These are phyloP conservation scores for Microdochium nivale DNA, from an alignment of 2,329 filamentous ascomycete species.

Conservation along the genomic window DNA sequence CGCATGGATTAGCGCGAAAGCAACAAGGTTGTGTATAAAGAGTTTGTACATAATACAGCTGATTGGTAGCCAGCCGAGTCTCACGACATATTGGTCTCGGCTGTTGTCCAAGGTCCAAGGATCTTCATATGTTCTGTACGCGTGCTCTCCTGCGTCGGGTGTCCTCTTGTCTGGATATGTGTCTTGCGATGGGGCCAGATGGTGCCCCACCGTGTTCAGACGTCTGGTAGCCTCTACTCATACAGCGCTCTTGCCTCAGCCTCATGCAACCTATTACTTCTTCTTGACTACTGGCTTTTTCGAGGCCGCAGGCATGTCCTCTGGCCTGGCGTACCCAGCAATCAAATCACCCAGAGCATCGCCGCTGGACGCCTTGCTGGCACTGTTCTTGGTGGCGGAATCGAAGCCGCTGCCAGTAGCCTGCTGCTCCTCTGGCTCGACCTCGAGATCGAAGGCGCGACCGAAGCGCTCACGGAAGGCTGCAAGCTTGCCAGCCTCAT, in stretches of 20 bases:
- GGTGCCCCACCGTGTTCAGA: no score
- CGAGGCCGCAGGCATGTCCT: conserved; percentile 27
- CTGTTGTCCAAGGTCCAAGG: no score
- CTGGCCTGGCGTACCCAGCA: conserved; percentile 33
- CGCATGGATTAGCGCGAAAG: no score
- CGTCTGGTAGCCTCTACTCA: conserved; percentile 22
- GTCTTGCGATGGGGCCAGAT: neutral
- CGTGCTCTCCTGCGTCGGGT: no score
- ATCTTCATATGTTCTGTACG: no score
- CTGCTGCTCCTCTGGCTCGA: conserved; percentile 19
- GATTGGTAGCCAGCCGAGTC: neutral
- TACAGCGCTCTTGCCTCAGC: neutral
- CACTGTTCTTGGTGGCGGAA: conserved; percentile 13
- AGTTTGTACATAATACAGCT: neutral
- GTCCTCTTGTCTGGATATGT: neutral
- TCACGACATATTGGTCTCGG: neutral
- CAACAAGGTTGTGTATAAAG: neutral
- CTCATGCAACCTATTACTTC: conserved; percentile 29
- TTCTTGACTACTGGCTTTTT: conserved; percentile 32
- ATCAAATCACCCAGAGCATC: conserved; percentile 42
- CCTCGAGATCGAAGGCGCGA: conserved; percentile 61
- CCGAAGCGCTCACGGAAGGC: conserved; percentile 84
- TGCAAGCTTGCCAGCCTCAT: conserved; percentile 84
- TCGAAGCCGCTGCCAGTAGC: conserved; percentile 15
- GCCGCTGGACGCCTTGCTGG: conserved; percentile 15